Evolutionary conservation across 345 rosid species (phyloP), one percentile per base, ranked within the genome.

Genomic region (Corymbia maculata): DNA sequence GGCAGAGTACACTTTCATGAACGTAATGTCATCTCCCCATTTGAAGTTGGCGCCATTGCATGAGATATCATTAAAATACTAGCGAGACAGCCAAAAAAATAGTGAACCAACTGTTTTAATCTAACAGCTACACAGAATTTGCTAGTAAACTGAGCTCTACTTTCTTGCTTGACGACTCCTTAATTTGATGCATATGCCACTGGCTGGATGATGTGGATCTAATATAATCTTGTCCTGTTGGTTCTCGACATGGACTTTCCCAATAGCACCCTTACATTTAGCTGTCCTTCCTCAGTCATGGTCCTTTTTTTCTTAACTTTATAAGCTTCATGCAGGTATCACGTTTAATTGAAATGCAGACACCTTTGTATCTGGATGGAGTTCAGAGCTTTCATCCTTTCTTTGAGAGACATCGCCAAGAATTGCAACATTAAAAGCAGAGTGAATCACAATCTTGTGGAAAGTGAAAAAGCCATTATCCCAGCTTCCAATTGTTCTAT

Each of bases 341-440:
- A 16, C 95, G 99, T 87, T 93, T 96, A 93, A 96, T 97, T 0
- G 98, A 97, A 89, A 96, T 97, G 98, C 99, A 95, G 90, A 94
- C 98, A 52, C 97, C 96, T 26, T 87, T 94, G 51, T 97, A 97
- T 88, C 94, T 95, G 24, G 96, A 95, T 89, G 97, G 97, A 42
- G 96, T 95, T 91, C 93, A 66, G 15, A 85, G 89, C 88, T 94
- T 94, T 90, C 97, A 96, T 92, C 97, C 98, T 89, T 95, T 89
- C 89, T 96, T 94, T 91, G 93, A 92, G 89, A 92, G 85, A 42
- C 91, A 91, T 51, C 87, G 11, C 30, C 87, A 47, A 75, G 24
- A 75, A 75, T 75, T 75, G 84, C 49, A 42, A 42, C 49, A 75
- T 32, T 70, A 42, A 75, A 75, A 42, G 8, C 49, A 75, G 13